Conservation (phyloP, 148 eudicot species). For the Polygonum maritimum region DNA sequence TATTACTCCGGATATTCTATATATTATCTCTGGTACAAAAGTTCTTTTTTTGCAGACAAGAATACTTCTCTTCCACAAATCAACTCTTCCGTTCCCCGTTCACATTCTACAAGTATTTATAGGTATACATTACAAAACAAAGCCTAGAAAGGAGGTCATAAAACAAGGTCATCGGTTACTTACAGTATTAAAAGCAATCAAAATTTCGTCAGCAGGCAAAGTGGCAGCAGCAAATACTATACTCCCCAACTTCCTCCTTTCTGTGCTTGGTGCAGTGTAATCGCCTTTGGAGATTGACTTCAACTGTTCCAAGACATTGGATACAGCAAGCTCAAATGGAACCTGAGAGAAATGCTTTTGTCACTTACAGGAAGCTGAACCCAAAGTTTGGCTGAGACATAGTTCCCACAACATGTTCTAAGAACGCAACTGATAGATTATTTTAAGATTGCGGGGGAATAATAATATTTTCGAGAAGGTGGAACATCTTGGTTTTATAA, state of each 20-base stretch:
- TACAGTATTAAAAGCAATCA: conserved; percentile 37
- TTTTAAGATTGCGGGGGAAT: not conserved
- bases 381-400: not conserved
- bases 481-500: not conserved
- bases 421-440: not conserved
- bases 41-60: too few relatives aligned
- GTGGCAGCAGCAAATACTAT: conserved; percentile 72
- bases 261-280: conserved; percentile 46
- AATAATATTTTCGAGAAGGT: not conserved
- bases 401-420: not conserved
- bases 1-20: too few relatives aligned
- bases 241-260: conserved; percentile 60
- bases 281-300: conserved; percentile 61
- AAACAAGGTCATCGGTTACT: conserved; percentile 20
- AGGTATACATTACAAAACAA: too few relatives aligned
- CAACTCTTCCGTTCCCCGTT: too few relatives aligned
- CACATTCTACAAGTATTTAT: too few relatives aligned
- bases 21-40: too few relatives aligned
- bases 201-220: conserved; percentile 51
- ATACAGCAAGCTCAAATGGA: conserved; percentile 67
- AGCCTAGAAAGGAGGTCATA: not conserved
- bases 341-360: conserved; percentile 38
- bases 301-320: conserved; percentile 57
- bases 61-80: too few relatives aligned
- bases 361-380: not conserved